A percentile compares a stretch with the other conserved stretches of the same genome.
phyloP scores from a whole-genome alignment of 1,284 basidiomycete species.

The Chondrostereum purpureum region DNA sequence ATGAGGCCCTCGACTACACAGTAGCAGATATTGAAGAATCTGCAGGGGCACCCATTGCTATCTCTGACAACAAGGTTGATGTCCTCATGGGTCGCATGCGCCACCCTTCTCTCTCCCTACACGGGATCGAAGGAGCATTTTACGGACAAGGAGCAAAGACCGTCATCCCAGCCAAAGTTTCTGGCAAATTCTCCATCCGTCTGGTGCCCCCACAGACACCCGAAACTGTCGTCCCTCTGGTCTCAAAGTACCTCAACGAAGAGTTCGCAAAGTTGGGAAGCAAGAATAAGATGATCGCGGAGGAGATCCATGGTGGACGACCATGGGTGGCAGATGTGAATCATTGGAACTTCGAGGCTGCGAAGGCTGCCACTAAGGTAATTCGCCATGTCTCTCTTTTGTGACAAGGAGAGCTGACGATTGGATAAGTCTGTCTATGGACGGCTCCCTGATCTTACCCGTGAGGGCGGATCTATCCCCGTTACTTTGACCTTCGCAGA shows the following conservation, averaged over 20 bases:
- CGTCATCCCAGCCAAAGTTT: constrained; percentile 88
- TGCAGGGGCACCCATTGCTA: constrained; percentile 71
- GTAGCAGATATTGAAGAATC: constrained; percentile 74
- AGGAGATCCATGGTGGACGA: constrained; percentile 76
- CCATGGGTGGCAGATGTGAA: constrained; percentile 84
- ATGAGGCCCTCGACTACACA: constrained; percentile 72
- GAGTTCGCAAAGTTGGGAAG: constrained; percentile 82
- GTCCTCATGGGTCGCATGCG: constrained; percentile 90
- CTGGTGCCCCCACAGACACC: constrained; percentile 89
- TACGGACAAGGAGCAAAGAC: constrained; percentile 87
- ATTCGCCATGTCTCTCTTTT: constrained; percentile 11
- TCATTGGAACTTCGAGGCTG: constrained; percentile 96
- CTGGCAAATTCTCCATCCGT: constrained; percentile 92
- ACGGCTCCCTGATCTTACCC: constrained; percentile 80
- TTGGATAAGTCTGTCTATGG: constrained; percentile 82
- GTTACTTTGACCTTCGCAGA: constrained; percentile 96
- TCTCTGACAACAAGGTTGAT: constrained; percentile 78
- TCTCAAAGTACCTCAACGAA: constrained; percentile 62
- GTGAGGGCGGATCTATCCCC: constrained; percentile 95
- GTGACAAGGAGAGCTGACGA: constrained; percentile 15
- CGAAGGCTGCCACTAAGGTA: constrained; percentile 75
- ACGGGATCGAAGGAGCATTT: constrained; percentile 98
- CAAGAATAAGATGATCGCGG: constrained; percentile 62
- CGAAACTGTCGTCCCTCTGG: constrained; percentile 65
- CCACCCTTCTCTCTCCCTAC: constrained; percentile 84